A percentile compares a stretch with the other conserved stretches of the same genome.
These are phyloP conservation scores for Terana coerulea DNA, from an alignment of 768 basidiomycete species.

Conservation along the genomic window DNA sequence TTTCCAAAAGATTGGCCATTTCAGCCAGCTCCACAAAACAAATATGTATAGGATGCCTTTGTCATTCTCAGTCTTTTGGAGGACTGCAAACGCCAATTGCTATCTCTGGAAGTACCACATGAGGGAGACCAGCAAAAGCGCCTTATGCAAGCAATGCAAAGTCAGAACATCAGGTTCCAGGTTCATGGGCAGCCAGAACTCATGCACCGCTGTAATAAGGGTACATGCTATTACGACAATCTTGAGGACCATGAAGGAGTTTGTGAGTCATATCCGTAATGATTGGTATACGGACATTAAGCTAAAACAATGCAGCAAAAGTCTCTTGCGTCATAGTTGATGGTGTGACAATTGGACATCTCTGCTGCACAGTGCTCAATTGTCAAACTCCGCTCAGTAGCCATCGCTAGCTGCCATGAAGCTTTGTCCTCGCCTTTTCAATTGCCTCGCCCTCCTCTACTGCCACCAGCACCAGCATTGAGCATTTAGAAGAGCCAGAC, in stretches of 20 bases:
- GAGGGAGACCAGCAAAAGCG: constrained; percentile 22
- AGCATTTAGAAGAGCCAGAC: too few relatives aligned
- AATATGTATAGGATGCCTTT: constrained; percentile 9
- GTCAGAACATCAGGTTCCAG: constrained; percentile 22
- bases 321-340: constrained; percentile 19
- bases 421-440: too few relatives aligned
- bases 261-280: neutral
- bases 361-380: constrained; percentile 20
- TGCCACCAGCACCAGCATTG: too few relatives aligned
- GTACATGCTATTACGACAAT: constrained; percentile 18
- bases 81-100: constrained; percentile 12
- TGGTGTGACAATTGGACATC: constrained; percentile 26
- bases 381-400: constrained; percentile 15
- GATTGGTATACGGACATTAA: too few relatives aligned
- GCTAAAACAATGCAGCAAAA: constrained; percentile 1
- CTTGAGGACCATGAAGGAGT: constrained; percentile 5
- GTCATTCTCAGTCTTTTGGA: constrained; percentile 22
- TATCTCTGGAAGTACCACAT: constrained; percentile 22
- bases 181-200: constrained; percentile 26
- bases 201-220: constrained; percentile 27
- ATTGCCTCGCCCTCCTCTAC: too few relatives aligned
- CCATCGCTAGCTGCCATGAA: constrained; percentile 9
- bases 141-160: constrained; percentile 21
- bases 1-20: neutral
- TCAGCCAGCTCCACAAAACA: neutral